Evolutionary conservation across 345 rosid species (phyloP).

Genomic region (Mangifera indica): DNA sequence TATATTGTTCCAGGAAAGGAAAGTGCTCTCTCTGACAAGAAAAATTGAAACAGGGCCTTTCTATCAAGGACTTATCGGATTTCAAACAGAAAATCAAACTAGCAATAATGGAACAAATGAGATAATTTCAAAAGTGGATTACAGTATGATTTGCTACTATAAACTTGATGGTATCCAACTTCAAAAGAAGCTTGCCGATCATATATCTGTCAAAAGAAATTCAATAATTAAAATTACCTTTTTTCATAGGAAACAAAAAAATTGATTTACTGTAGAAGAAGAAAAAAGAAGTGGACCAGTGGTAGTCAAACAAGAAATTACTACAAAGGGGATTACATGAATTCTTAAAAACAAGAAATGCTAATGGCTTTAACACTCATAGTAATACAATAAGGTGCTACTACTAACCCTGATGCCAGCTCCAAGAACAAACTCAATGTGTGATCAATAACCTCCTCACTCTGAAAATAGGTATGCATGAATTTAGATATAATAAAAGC

Average conservation of each 20-base stretch:
- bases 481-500: constrained; percentile 17
- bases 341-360: constrained; percentile 14
- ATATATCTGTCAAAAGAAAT: constrained; percentile 61
- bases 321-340: background rate
- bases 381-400: constrained; percentile 20
- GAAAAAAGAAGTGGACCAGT: too few species aligned
- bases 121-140: constrained; percentile 28
- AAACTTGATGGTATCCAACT: constrained; percentile 86
- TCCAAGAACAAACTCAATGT: constrained; percentile 94
- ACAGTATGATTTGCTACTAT: constrained; percentile 96
- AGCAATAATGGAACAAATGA: constrained; percentile 17
- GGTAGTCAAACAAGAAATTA: background rate
- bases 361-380: background rate
- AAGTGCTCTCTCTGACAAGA: constrained; percentile 89
- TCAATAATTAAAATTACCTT: constrained; percentile 10
- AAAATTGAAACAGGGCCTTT: constrained; percentile 14
- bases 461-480: constrained; percentile 43
- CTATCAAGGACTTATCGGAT: background rate
- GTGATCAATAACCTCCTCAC: constrained; percentile 92
- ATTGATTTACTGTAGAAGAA: too few species aligned
- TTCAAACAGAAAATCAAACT: constrained; percentile 18
- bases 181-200: constrained; percentile 97
- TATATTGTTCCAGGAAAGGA: constrained; percentile 84
- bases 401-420: constrained; percentile 86
- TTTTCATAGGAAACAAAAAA: too few species aligned